Percentiles rank a stretch among this genome's conserved stretches.
Conservation (phyloP, 2,329 filamentous ascomycete genomes). For the Diplodia sapinea region DNA sequence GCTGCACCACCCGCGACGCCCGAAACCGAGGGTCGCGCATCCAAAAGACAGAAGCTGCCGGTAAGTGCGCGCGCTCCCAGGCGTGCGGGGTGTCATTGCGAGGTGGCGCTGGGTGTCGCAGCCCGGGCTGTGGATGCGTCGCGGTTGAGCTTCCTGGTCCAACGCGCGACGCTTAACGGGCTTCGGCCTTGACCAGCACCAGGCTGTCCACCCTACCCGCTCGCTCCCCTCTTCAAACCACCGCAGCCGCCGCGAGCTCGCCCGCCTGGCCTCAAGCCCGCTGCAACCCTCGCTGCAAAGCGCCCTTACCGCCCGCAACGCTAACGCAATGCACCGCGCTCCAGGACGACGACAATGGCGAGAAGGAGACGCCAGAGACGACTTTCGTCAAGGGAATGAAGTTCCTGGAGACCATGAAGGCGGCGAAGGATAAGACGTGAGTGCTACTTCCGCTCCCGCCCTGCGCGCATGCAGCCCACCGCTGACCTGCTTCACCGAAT, state of each 20-base stretch:
- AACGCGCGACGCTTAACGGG: constrained; percentile 32
- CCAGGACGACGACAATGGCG: constrained; percentile 39
- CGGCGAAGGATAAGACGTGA: constrained; percentile 82
- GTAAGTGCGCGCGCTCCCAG: constrained; percentile 53
- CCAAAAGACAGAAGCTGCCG: constrained; percentile 65
- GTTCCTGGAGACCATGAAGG: constrained; percentile 76
- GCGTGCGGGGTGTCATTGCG: constrained; percentile 7
- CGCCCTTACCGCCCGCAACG: constrained; percentile 8
- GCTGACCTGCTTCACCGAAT: constrained; percentile 15
- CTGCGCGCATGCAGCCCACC: constrained; percentile 25
- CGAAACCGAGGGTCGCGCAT: constrained; percentile 59
- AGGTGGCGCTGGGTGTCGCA: constrained; percentile 23
- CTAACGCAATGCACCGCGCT: constrained; percentile 31
- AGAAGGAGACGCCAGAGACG: constrained; percentile 66
- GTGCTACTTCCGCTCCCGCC: constrained; percentile 41
- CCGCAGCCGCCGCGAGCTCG: constrained; percentile 34
- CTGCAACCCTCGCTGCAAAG: constrained; percentile 8
- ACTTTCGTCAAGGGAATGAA: constrained; percentile 74
- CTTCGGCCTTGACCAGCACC: constrained; percentile 33
- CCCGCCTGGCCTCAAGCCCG: constrained; percentile 8
- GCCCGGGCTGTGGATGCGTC: constrained; percentile 33
- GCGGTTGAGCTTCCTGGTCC: constrained; percentile 30
- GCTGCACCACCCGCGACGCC: constrained; percentile 55
- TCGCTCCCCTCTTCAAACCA: constrained; percentile 40
- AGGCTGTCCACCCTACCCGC: constrained; percentile 37